Conservation (phyloP, 2,329 filamentous ascomycete genomes). For the Aspergillus fructus region DNA sequence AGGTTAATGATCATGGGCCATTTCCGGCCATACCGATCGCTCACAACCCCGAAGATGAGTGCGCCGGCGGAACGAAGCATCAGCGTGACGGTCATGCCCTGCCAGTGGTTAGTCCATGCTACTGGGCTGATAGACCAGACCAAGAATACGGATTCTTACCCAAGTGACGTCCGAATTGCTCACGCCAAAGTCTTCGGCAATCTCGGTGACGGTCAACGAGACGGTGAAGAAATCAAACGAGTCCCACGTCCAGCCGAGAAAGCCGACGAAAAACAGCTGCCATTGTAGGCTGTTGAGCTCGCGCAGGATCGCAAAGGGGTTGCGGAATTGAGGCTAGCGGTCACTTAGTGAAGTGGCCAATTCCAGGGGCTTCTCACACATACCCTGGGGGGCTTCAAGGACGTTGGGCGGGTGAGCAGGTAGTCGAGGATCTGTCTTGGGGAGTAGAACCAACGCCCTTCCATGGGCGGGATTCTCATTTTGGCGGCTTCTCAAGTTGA, state of each 20-base stretch:
- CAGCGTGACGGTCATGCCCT: conserved; percentile 57
- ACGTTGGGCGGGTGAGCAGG: neutral
- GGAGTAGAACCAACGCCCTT: neutral
- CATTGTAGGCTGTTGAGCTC: neutral
- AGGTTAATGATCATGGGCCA: conserved; percentile 80
- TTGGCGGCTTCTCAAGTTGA: too few relatives aligned
- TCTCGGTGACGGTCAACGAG: neutral
- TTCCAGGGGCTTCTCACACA: neutral
- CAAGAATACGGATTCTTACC: neutral
- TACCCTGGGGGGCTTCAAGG: neutral
- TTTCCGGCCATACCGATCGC: conserved; percentile 77
- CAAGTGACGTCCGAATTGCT: neutral
- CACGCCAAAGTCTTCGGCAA: neutral
- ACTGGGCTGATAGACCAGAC: too few relatives aligned
- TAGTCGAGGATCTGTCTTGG: neutral
- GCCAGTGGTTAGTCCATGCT: neutral
- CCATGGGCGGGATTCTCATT: neutral
- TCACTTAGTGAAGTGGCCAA: neutral
- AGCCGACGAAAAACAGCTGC: neutral
- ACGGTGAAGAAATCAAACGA: neutral
- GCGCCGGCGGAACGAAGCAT: conserved; percentile 74
- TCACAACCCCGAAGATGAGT: conserved; percentile 71
- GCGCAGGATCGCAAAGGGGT: neutral
- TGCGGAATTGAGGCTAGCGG: neutral
- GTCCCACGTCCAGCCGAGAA: neutral